Percentiles rank a stretch among this genome's conserved stretches.
Evolutionary conservation across 2,329 filamentous ascomycete species (phyloP).

Genomic region (Trichophaea hybrida): DNA sequence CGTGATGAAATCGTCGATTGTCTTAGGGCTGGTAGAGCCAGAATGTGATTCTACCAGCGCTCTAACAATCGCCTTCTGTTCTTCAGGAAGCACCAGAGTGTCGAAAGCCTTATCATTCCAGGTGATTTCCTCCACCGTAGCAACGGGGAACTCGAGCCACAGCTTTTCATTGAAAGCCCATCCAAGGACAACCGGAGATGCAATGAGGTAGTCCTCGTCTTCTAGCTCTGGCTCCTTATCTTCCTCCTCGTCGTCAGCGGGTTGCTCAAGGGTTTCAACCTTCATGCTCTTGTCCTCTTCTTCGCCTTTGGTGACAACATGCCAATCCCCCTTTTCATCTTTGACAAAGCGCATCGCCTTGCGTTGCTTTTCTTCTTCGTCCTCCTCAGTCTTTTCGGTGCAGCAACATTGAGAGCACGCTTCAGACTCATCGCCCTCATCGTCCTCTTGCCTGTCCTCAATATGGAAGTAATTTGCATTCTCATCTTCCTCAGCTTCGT

Average conservation of each 20-base stretch:
- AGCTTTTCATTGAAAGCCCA: conserved; percentile 80
- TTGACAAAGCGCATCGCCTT: conserved; percentile 42
- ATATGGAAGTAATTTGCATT: conserved; percentile 14
- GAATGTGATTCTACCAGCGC: conserved; percentile 65
- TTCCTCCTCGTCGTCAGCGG: conserved; percentile 26
- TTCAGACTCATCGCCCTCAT: conserved; percentile 3
- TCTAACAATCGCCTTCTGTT: conserved; percentile 40
- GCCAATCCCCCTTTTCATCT: conserved; percentile 33
- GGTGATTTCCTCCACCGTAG: conserved; percentile 60
- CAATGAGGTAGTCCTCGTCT: conserved; percentile 71
- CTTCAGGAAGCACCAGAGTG: conserved; percentile 37
- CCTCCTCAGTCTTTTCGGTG: conserved; percentile 32
- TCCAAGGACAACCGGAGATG: conserved; percentile 70
- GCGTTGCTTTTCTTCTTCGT: conserved; percentile 29
- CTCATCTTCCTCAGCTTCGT: conserved; percentile 30
- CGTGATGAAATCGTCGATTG: conserved; percentile 35
- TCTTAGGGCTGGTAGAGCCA: conserved; percentile 58
- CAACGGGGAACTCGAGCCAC: conserved; percentile 79
- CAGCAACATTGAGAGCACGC: conserved; percentile 24
- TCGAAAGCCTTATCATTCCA: conserved; percentile 43
- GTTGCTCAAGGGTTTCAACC: conserved; percentile 23
- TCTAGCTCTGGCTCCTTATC: conserved; percentile 33
- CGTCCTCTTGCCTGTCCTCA: conserved; percentile 29
- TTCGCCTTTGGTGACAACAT: conserved; percentile 28
- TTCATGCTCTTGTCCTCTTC: conserved; percentile 16